A percentile compares a stretch with the other conserved stretches of the same genome.
Conservation (phyloP, 2,329 filamentous ascomycete species). For the Gremmenia infestans region DNA sequence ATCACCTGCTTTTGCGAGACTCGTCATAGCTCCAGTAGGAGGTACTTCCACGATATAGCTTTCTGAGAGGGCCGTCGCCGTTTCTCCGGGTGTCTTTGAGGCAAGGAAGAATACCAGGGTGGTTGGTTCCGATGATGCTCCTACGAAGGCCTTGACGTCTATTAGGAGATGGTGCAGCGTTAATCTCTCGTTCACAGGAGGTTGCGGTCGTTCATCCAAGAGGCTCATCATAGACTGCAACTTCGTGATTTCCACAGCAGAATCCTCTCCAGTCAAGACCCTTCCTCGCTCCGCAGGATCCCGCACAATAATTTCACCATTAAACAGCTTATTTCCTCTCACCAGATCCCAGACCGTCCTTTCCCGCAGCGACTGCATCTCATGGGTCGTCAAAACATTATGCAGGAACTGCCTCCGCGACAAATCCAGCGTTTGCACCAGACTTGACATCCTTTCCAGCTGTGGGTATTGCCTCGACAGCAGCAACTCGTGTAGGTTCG, state of each 20-base stretch:
- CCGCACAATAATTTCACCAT: constrained; percentile 89
- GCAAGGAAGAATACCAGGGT: constrained; percentile 75
- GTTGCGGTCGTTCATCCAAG: constrained; percentile 73
- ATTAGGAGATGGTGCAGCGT: constrained; percentile 77
- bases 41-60: constrained; percentile 75
- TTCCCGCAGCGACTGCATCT: constrained; percentile 76
- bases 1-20: constrained; percentile 58
- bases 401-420: constrained; percentile 87
- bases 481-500: constrained; percentile 87
- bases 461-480: constrained; percentile 75
- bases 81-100: constrained; percentile 59
- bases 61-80: constrained; percentile 70
- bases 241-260: constrained; percentile 83
- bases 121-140: constrained; percentile 68
- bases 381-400: constrained; percentile 83
- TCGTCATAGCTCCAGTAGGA: constrained; percentile 64
- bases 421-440: constrained; percentile 79
- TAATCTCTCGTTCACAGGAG: constrained; percentile 60
- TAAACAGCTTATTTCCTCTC: constrained; percentile 87
- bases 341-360: constrained; percentile 95
- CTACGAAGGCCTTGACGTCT: constrained; percentile 77
- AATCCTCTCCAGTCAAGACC: constrained; percentile 87
- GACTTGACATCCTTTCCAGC: constrained; percentile 73
- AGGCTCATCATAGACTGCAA: constrained; percentile 96
- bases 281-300: constrained; percentile 79